Evolutionary conservation across 345 rosid species (phyloP).

Genomic region (Lagerstroemia speciosa): DNA sequence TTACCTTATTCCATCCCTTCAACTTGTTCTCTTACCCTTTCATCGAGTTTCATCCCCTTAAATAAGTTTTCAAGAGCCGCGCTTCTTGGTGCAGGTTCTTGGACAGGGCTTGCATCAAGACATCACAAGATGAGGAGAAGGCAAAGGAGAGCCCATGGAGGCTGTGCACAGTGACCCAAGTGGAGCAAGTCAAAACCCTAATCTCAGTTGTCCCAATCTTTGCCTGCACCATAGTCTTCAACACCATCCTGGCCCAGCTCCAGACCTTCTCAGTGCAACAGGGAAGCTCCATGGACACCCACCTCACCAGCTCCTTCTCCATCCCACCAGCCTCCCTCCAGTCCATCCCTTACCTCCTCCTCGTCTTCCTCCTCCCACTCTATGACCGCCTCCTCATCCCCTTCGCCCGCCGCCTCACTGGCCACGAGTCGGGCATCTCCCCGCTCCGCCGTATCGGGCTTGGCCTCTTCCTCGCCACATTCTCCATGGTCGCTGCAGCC

Average conservation of each 20-base stretch:
- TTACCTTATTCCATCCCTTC: too few species aligned
- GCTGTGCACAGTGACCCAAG: constrained; percentile 72
- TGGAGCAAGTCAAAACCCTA: constrained; percentile 75
- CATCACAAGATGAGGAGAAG: constrained; percentile 31
- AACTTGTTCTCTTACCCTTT: too few species aligned
- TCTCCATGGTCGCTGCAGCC: constrained; percentile 93
- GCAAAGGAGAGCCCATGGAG: constrained; percentile 75
- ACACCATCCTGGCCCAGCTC: constrained; percentile 92
- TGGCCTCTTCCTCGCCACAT: constrained; percentile 70
- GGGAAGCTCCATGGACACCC: constrained; percentile 74
- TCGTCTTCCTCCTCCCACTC: constrained; percentile 66
- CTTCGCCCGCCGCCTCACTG: constrained; percentile 51
- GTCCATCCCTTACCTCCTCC: constrained; percentile 82
- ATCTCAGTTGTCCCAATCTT: constrained; percentile 76
- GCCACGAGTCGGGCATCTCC: constrained; percentile 68
- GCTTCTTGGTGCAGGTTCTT: constrained; percentile 77
- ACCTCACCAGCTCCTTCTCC: constrained; percentile 51
- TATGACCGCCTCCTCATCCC: constrained; percentile 72
- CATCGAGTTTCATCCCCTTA: too few species aligned
- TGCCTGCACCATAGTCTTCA: constrained; percentile 86
- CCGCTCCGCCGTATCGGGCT: constrained; percentile 68
- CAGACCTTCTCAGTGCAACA: constrained; percentile 97
- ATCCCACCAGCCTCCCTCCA: constrained; percentile 97
- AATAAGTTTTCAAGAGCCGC: too few species aligned
- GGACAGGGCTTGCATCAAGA: constrained; percentile 87